These are phyloP conservation scores for Coemansia linderi DNA, from an alignment of 371 early-diverging fungal species.

Conservation along the genomic window DNA sequence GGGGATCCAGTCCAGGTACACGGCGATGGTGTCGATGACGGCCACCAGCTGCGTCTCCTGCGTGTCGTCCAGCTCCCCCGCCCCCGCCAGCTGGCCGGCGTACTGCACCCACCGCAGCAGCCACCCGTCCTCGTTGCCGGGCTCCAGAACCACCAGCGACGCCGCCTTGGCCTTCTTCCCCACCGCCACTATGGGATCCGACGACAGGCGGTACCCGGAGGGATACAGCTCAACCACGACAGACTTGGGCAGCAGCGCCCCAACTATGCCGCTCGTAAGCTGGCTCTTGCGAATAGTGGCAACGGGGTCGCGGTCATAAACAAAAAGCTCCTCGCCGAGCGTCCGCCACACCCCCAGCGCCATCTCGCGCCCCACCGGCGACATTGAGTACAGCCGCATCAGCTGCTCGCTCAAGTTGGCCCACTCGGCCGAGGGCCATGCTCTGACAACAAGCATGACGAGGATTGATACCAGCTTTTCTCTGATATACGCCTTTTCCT, in stretches of 20 bases:
- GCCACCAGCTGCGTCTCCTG: constrained; percentile 2
- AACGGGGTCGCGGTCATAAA: constrained; percentile 46
- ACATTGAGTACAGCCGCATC: constrained; percentile 21
- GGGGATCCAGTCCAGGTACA: constrained; percentile 45
- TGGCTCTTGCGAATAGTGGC: constrained; percentile 46
- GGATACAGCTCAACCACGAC: constrained; percentile 41
- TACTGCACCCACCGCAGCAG: constrained; percentile 33
- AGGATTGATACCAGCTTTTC: constrained; percentile 45
- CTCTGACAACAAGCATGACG: constrained; percentile 30
- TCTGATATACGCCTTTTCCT: constrained; percentile 26
- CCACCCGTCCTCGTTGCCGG: constrained; percentile 50
- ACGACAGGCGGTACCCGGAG: constrained; percentile 34
- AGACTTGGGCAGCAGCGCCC: constrained; percentile 39
- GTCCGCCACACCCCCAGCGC: constrained; percentile 49
- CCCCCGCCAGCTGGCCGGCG: constrained; percentile 5
- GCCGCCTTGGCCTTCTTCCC: constrained; percentile 6
- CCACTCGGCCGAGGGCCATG: constrained; percentile 44
- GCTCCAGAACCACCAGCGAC: constrained; percentile 24
- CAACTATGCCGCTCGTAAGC: constrained; percentile 45
- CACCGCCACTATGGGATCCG: not conserved
- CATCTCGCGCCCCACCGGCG: constrained; percentile 21
- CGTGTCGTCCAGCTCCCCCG: not conserved
- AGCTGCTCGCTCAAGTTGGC: constrained; percentile 38
- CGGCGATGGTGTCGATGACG: constrained; percentile 21
- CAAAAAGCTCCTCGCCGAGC: constrained; percentile 54